These are phyloP conservation scores for Beauveria australis DNA, from an alignment of 2,329 filamentous ascomycete genomes.

Conservation along the genomic window DNA sequence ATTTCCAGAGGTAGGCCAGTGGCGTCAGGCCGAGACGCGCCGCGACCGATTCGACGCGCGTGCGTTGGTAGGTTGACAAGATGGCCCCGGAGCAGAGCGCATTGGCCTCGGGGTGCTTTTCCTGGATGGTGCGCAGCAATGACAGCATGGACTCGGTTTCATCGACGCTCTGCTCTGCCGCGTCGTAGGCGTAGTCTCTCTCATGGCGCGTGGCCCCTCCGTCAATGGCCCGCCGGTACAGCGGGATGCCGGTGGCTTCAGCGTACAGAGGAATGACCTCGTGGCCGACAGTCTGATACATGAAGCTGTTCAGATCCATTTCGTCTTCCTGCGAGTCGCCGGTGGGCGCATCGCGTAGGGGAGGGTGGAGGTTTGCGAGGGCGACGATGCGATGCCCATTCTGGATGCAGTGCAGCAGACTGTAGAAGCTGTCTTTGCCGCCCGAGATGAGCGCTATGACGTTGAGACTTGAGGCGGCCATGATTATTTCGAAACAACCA, in stretches of 20 bases:
- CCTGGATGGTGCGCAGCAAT: slow-evolving; percentile 60
- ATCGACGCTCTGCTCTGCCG: slow-evolving; percentile 39
- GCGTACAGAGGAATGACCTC: slow-evolving; percentile 78
- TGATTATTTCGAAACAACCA: slow-evolving; percentile 16
- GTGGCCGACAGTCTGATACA: slow-evolving; percentile 98
- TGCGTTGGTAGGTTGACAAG: slow-evolving; percentile 90
- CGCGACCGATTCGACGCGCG: slow-evolving; percentile 87
- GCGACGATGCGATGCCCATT: slow-evolving; percentile 83
- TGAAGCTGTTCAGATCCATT: slow-evolving; percentile 82
- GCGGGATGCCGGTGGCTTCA: slow-evolving; percentile 66
- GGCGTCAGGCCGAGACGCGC: slow-evolving; percentile 74
- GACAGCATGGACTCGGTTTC: slow-evolving; percentile 84
- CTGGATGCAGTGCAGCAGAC: slow-evolving; percentile 77
- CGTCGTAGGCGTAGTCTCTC: slow-evolving; percentile 54
- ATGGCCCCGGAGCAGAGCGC: slow-evolving; percentile 89
- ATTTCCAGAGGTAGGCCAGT: slow-evolving; percentile 89
- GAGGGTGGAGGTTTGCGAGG: slow-evolving; percentile 63
- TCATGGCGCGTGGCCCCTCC: slow-evolving; percentile 64
- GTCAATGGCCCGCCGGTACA: slow-evolving; percentile 71
- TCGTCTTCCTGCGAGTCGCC: slow-evolving; percentile 16
- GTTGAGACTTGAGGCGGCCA: slow-evolving; percentile 46
- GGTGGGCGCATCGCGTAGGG: slow-evolving; percentile 10
- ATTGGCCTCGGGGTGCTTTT: slow-evolving; percentile 68
- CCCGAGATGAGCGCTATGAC: slow-evolving; percentile 92
- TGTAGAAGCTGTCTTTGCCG: slow-evolving; percentile 95